A percentile compares a stretch with the other conserved stretches of the same genome.
Conservation (phyloP, 352 stramenopile genomes). For the Phytophthora hybrid region DNA sequence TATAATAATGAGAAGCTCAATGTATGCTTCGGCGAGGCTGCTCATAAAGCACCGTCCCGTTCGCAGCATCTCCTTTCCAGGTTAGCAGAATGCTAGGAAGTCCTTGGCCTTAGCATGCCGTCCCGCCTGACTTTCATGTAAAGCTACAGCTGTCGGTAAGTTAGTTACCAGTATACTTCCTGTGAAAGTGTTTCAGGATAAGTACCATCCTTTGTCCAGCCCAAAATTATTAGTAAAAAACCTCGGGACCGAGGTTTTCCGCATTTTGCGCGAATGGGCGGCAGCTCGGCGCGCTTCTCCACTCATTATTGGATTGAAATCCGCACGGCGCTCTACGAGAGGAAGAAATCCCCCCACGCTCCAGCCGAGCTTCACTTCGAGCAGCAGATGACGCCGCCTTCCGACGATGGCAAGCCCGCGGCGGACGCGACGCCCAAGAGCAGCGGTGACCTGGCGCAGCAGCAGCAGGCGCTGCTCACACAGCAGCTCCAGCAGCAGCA, state of each 20-base stretch:
- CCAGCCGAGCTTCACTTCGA: slow-evolving; percentile 18
- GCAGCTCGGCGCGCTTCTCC: slow-evolving; percentile 32
- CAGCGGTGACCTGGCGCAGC: slow-evolving; percentile 29
- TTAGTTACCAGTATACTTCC: too few species aligned
- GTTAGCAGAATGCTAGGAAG: too few species aligned
- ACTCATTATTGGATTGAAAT: slow-evolving; percentile 78
- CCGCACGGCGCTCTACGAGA: slow-evolving; percentile 57
- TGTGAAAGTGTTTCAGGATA: too few species aligned
- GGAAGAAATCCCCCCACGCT: slow-evolving; percentile 63
- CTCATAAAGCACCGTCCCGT: too few species aligned
- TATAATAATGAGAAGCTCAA: too few species aligned
- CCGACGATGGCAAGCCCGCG: slow-evolving; percentile 37
- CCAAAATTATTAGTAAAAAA: slow-evolving; percentile 5
- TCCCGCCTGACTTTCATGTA: too few species aligned
- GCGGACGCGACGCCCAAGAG: slow-evolving; percentile 30
- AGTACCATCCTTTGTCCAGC: not conserved
- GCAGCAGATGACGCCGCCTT: slow-evolving; percentile 35
- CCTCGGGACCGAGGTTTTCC: slow-evolving; percentile 35
- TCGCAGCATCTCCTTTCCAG: too few species aligned
- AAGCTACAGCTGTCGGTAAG: too few species aligned
- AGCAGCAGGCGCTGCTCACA: slow-evolving; percentile 38
- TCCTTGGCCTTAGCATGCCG: too few species aligned
- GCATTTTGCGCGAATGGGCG: slow-evolving; percentile 55
- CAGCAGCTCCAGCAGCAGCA: slow-evolving; percentile 55
- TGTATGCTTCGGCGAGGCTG: too few species aligned